These are phyloP conservation scores for Epichloe glyceriae DNA, from an alignment of 2,329 filamentous ascomycete species.

Conservation along the genomic window DNA sequence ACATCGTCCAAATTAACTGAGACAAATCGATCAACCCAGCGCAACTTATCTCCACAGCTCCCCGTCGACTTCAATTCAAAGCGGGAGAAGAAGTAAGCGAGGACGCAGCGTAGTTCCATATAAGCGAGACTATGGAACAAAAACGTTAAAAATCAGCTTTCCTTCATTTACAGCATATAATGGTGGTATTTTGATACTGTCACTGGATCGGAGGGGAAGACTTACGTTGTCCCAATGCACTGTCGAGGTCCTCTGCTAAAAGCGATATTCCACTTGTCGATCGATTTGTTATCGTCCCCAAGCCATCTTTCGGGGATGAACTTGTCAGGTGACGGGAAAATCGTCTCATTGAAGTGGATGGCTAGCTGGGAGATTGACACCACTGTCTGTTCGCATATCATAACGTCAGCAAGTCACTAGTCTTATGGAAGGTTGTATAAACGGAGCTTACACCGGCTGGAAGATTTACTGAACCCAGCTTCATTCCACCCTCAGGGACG, in stretches of 20 bases:
- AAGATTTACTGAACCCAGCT: not conserved
- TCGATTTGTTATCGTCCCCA: not conserved
- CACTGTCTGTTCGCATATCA: not conserved
- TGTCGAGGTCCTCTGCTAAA: not conserved
- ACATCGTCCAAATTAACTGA: conserved; percentile 1
- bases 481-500: not conserved
- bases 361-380: not conserved
- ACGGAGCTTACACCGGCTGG: not conserved
- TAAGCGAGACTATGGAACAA: not conserved
- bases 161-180: too few relatives aligned
- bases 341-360: not conserved
- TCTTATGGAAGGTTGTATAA: not conserved
- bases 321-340: not conserved
- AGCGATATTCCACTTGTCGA: not conserved
- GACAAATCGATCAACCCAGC: conserved; percentile 2
- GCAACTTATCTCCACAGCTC: not conserved
- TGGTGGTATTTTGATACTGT: too few relatives aligned
- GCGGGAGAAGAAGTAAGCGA: conserved; percentile 2
- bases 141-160: too few relatives aligned
- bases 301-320: not conserved
- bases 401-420: too few relatives aligned
- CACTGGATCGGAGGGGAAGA: not conserved
- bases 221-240: not conserved
- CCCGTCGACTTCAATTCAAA: not conserved
- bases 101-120: not conserved